phyloP scores from a whole-genome alignment of 2,329 filamentous ascomycete genomes.

The Pseudocercospora pini-densiflorae region DNA sequence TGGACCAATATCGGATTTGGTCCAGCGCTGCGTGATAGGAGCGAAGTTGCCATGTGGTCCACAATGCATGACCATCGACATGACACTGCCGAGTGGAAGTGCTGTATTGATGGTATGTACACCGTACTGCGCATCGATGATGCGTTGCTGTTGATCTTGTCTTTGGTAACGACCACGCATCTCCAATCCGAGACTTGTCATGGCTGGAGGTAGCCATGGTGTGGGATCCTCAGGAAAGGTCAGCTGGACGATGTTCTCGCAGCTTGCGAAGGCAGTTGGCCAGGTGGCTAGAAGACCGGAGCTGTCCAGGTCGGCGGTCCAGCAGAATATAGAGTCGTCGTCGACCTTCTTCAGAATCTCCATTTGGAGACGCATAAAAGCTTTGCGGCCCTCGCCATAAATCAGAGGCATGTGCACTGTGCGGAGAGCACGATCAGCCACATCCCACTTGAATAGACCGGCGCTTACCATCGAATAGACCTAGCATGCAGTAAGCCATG shows the following conservation, averaged over 20 bases:
- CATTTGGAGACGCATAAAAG: conserved; percentile 33
- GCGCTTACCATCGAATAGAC: conserved; percentile 25
- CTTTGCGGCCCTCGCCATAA: conserved; percentile 29
- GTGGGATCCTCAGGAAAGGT: conserved; percentile 5
- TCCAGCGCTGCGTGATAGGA: not conserved
- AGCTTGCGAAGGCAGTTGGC: conserved; percentile 47
- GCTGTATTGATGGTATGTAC: conserved; percentile 6
- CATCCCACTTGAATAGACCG: not conserved
- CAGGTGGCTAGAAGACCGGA: conserved; percentile 34
- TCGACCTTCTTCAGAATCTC: conserved; percentile 28
- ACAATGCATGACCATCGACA: conserved; percentile 4
- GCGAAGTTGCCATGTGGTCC: not conserved
- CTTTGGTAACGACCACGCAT: conserved; percentile 3
- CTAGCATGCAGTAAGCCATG: conserved; percentile 21
- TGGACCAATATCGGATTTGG: not conserved
- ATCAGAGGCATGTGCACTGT: conserved; percentile 31
- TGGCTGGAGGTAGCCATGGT: conserved; percentile 1
- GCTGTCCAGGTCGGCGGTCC: conserved; percentile 11
- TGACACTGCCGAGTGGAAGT: not conserved
- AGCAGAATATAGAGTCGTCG: conserved; percentile 34
- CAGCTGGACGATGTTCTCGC: conserved; percentile 30
- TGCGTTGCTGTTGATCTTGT: not conserved
- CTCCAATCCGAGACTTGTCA: conserved; percentile 2
- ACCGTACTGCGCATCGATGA: not conserved
- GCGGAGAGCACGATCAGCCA: not conserved